These are phyloP conservation scores for Odonthalia washingtoniensis DNA, from an alignment of 31 red algal species.

Conservation along the genomic window DNA sequence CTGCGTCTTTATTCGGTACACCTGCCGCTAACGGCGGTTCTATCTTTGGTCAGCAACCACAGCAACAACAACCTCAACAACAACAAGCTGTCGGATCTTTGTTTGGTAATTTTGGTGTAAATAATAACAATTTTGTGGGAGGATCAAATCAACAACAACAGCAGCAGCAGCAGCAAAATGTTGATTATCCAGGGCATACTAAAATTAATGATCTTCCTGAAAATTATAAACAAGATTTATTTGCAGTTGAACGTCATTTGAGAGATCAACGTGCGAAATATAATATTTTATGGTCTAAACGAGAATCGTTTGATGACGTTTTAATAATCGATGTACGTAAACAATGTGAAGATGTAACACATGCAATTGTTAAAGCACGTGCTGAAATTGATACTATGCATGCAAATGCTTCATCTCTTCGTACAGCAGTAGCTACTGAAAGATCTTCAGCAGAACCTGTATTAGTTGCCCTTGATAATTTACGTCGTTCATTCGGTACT, in stretches of 20 bases:
- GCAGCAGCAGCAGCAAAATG: slow-evolving; percentile 40
- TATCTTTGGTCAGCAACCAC: neutral
- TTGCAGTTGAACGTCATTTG: slow-evolving; percentile 69
- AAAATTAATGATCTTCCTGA: slow-evolving; percentile 58
- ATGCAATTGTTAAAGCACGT: slow-evolving; percentile 46
- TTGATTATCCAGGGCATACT: slow-evolving; percentile 49
- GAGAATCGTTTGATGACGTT: slow-evolving; percentile 23
- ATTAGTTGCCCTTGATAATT: slow-evolving; percentile 57
- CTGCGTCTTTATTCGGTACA: too few species aligned
- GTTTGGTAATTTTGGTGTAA: too few species aligned
- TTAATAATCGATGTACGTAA: slow-evolving; percentile 25
- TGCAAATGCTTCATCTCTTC: slow-evolving; percentile 56
- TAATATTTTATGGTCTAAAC: slow-evolving; percentile 44
- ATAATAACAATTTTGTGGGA: neutral
- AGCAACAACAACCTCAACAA: neutral
- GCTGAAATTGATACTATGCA: slow-evolving; percentile 47
- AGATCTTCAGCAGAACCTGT: slow-evolving; percentile 61
- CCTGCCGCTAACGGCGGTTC: too few species aligned
- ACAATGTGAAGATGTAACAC: slow-evolving; percentile 14
- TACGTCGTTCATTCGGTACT: slow-evolving; percentile 8
- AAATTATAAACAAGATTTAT: slow-evolving; percentile 53
- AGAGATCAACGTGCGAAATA: slow-evolving; percentile 57
- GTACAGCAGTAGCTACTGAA: slow-evolving; percentile 49
- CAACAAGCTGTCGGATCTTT: neutral
- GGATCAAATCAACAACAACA: neutral